Base-by-base conservation (phyloP, 306 rosid species). In the Vigna reflexopilosa region DNA sequence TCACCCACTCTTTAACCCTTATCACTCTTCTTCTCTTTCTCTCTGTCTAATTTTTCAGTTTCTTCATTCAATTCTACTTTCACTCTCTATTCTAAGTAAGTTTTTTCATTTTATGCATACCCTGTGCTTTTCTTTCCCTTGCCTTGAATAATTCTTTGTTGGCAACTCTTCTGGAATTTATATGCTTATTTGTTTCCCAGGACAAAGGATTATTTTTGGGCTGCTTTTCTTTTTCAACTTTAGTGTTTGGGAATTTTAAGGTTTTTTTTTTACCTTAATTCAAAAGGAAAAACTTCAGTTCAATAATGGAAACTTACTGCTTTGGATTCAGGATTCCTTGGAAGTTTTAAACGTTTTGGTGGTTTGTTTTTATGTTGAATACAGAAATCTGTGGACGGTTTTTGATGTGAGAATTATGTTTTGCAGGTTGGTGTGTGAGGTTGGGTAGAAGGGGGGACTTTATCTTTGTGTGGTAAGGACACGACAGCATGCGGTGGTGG, bases 401-500 rank as follows among this genome's bases (percentile, higher is more conserved):
- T 44, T 71, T 84, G 17, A 84, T 66, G 65, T 77, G 69, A 30
- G 17, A 83, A 49, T 65, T 75, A 11, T 48, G 20, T 63, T 54
- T 67, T 81, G 75, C 82, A 85, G 91, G 87, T 73, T 51, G 20
- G 49, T 55, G 28, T 65, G 28, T 34, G 36, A 61, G 45, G 38
- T 74, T 36, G 42, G 67, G 52, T 42, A 70, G 34, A 20, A 8
- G 73, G 36, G 19, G 64, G 17, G 80, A 75, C 50, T 81, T 76
- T 70, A 36, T 69, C 54, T 67, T 47, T 63, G 57, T 52, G 45
- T 76, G 89, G 75, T 86, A 76, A 77, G 88, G 62, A 73, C 58
- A 47, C 73, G 90, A 77, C 92, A 93, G 93, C 87, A 93, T 93
- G 98, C 92, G 90, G 97, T 88, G 96, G 98, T 87, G 85, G 90